Evolutionary conservation across 306 rosid genomes (phyloP).

Genomic region (Begonia masoniana): DNA sequence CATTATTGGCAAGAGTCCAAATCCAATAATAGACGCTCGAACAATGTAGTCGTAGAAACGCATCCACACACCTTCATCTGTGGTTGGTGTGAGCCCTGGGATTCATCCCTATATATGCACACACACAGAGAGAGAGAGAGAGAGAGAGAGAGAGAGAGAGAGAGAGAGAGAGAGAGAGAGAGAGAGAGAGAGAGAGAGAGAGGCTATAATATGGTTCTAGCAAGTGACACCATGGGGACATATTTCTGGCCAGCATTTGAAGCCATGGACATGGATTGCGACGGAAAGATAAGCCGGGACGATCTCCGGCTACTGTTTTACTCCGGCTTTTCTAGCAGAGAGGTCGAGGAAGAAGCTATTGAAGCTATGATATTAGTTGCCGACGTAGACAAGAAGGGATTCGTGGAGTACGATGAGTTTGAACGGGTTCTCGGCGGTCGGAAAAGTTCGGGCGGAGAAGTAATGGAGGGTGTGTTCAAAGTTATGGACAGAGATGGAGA

Average conservation of each 20-base stretch:
- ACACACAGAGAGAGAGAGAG: too few species aligned
- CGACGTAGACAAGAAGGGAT: constrained; percentile 61
- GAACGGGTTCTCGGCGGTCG: constrained; percentile 38
- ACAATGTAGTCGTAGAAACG: too few species aligned
- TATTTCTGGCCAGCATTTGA: constrained; percentile 62
- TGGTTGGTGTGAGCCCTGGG: too few species aligned
- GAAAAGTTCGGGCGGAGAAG: constrained; percentile 13
- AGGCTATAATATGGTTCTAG: too few species aligned
- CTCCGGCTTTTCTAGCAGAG: constrained; percentile 13
- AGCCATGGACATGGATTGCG: constrained; percentile 60
- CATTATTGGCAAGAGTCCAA: too few species aligned
- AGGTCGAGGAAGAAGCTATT: constrained; percentile 37
- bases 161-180: too few species aligned
- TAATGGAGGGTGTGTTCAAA: constrained; percentile 80
- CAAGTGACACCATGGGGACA: not conserved
- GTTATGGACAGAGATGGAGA: constrained; percentile 87
- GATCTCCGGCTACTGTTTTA: constrained; percentile 58
- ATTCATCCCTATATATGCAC: too few species aligned
- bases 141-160: too few species aligned
- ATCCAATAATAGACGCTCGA: too few species aligned
- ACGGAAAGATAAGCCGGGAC: constrained; percentile 71
- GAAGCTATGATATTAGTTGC: constrained; percentile 71
- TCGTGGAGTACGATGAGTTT: constrained; percentile 84
- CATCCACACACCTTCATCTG: too few species aligned
- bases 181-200: too few species aligned